Conservation (phyloP, 73 alveolate genomes). For the Tetrahymena borealis region DNA sequence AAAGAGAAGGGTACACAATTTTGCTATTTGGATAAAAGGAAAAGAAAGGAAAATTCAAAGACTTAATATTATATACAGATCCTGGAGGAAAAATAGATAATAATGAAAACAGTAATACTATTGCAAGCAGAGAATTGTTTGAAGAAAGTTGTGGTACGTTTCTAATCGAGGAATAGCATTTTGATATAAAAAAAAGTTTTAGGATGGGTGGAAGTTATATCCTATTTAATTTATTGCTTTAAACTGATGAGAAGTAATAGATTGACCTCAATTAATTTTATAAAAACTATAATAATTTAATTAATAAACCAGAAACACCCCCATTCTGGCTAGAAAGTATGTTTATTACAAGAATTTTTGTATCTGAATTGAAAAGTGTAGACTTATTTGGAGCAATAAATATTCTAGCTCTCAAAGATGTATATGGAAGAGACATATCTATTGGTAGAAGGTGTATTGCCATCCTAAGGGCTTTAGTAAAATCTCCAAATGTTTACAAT, state of each 20-base stretch:
- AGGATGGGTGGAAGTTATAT: background rate
- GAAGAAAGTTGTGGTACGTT: background rate
- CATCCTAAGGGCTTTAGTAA: background rate
- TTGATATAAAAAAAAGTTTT: background rate
- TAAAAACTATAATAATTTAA: background rate
- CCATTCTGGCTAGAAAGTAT: background rate
- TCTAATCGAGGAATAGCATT: background rate
- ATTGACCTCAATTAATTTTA: background rate
- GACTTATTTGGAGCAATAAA: background rate
- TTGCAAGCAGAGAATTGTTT: background rate
- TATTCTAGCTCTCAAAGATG: background rate
- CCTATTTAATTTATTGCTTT: background rate
- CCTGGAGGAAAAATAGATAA: background rate
- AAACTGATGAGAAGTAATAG: background rate
- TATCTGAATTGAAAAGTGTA: background rate
- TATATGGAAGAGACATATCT: background rate
- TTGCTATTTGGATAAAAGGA: background rate
- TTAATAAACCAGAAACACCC: background rate
- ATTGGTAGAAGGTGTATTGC: background rate
- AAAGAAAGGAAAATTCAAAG: background rate
- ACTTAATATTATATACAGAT: background rate
- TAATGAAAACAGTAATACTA: background rate
- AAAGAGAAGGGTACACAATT: background rate
- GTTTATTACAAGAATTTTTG: background rate
- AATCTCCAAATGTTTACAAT: background rate